These are phyloP conservation scores for Dryadomyces quercus-mongolicae DNA, from an alignment of 2,329 filamentous ascomycete species.

Conservation along the genomic window DNA sequence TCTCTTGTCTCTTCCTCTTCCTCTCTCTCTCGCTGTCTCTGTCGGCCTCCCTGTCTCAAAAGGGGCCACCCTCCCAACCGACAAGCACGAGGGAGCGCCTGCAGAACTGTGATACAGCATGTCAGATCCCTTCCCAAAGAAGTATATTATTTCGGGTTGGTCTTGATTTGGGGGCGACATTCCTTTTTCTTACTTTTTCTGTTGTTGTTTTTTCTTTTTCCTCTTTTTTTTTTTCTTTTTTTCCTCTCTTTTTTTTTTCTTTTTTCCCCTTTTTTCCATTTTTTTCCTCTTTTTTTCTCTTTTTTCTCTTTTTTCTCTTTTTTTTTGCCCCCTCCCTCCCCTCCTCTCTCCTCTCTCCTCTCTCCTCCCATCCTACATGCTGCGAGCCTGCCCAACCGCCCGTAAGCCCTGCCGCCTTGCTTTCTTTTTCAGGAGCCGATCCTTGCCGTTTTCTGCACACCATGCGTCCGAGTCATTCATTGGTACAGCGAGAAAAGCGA, in stretches of 20 bases:
- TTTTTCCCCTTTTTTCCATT: neutral
- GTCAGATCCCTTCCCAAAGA: neutral
- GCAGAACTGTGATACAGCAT: neutral
- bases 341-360: neutral
- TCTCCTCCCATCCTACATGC: no score
- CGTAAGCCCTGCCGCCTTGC: neutral
- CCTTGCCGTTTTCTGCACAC: neutral
- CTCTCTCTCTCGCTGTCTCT: no score
- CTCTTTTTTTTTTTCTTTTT: neutral
- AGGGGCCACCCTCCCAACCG: no score
- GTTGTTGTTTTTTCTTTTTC: neutral
- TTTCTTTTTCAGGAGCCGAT: neutral
- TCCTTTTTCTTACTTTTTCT: neutral
- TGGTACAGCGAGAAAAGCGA: no score
- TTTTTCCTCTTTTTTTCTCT: neutral
- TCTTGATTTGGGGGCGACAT: neutral
- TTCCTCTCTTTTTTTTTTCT: neutral
- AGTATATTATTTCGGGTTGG: neutral
- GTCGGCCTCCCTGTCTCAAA: no score
- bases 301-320: neutral
- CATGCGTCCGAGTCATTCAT: no score
- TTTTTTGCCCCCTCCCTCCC: neutral
- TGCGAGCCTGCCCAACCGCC: neutral
- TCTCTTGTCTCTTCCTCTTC: no score
- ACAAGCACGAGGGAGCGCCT: neutral